Conservation (phyloP, 2,329 filamentous ascomycete species). For the Penicillium olsonii region DNA sequence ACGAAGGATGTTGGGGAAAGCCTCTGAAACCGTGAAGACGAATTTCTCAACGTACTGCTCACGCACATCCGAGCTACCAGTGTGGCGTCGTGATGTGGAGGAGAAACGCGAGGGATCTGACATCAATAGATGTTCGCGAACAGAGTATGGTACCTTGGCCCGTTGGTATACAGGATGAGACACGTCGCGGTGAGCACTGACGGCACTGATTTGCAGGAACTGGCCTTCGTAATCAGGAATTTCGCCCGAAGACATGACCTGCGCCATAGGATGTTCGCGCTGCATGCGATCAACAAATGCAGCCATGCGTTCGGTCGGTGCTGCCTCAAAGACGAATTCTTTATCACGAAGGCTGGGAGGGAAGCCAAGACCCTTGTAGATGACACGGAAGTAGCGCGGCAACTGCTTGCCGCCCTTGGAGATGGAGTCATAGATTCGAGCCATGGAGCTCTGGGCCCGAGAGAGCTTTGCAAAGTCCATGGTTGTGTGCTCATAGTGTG, state of each 20-base stretch:
- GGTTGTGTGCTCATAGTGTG: constrained; percentile 85
- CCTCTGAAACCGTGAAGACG: constrained; percentile 77
- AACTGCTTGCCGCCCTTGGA: constrained; percentile 76
- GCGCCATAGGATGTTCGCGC: constrained; percentile 81
- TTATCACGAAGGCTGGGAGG: constrained; percentile 79
- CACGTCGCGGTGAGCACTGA: constrained; percentile 81
- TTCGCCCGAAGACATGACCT: constrained; percentile 70
- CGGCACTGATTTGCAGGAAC: constrained; percentile 77
- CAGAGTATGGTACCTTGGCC: constrained; percentile 76
- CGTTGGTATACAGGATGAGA: constrained; percentile 83
- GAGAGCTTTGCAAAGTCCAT: constrained; percentile 94
- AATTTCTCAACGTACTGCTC: constrained; percentile 82
- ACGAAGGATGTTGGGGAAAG: constrained; percentile 87
- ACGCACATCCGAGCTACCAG: constrained; percentile 64
- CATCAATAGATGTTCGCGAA: constrained; percentile 83
- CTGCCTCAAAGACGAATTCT: constrained; percentile 87
- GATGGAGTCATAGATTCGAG: constrained; percentile 86
- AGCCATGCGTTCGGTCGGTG: constrained; percentile 71
- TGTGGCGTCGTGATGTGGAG: constrained; percentile 70
- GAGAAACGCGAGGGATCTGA: constrained; percentile 78
- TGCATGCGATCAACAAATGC: constrained; percentile 91
- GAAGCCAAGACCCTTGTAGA: constrained; percentile 88
- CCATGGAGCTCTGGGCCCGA: constrained; percentile 84
- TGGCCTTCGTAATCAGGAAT: constrained; percentile 86
- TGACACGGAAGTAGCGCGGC: constrained; percentile 87